Conservation (phyloP, 805 yeast species). For the Candida alai region DNA sequence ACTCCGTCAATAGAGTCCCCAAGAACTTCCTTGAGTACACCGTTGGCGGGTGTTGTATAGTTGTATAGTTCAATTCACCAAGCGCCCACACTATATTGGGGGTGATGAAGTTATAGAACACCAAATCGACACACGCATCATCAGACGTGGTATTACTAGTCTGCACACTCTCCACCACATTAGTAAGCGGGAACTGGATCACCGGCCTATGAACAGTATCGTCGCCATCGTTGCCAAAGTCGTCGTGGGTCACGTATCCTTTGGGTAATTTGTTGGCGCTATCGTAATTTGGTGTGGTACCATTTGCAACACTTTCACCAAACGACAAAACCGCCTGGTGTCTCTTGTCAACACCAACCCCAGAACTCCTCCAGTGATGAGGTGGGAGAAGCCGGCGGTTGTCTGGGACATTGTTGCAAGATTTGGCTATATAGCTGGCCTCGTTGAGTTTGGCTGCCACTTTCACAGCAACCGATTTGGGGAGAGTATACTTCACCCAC, state of each 20-base stretch:
- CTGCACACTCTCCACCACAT: slow-evolving; percentile 61
- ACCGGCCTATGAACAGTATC: slow-evolving; percentile 68
- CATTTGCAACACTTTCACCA: too few relatives aligned
- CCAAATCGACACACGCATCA: slow-evolving; percentile 51
- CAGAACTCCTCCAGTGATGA: slow-evolving; percentile 15
- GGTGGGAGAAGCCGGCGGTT: slow-evolving; percentile 19
- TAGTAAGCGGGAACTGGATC: slow-evolving; percentile 62
- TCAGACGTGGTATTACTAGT: slow-evolving; percentile 19
- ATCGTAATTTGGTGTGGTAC: too few relatives aligned
- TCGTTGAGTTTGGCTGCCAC: slow-evolving; percentile 57
- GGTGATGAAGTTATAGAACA: slow-evolving; percentile 72
- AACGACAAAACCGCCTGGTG: slow-evolving; percentile 1
- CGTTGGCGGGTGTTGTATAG: slow-evolving; percentile 11
- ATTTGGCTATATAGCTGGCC: slow-evolving; percentile 41
- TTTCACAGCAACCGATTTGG: slow-evolving; percentile 51
- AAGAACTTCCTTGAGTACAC: slow-evolving; percentile 30
- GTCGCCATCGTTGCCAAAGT: slow-evolving; percentile 82
- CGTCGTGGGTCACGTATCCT: slow-evolving; percentile 85
- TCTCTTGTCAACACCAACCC: background rate
- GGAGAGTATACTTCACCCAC: slow-evolving; percentile 68
- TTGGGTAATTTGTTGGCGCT: slow-evolving; percentile 30
- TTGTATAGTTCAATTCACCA: slow-evolving; percentile 22
- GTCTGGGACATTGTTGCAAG: slow-evolving; percentile 5
- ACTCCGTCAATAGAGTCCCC: slow-evolving; percentile 33
- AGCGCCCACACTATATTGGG: slow-evolving; percentile 33